Conservation (phyloP, 139 green algal genomes). For the Nannochloris sp. region DNA sequence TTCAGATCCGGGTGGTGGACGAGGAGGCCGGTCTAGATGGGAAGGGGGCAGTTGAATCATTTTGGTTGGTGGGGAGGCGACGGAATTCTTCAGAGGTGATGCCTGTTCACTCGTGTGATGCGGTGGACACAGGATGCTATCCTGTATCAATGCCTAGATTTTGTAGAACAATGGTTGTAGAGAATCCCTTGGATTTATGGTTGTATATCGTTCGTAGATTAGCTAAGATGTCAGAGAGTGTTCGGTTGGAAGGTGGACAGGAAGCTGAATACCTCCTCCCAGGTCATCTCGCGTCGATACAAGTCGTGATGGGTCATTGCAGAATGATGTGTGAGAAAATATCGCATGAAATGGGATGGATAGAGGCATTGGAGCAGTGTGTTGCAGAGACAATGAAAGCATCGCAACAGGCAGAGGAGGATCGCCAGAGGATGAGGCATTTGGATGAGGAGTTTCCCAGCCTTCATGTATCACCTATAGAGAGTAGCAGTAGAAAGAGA, state of each 20-base stretch:
- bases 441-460: too few species aligned
- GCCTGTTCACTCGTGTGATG: neutral
- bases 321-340: too few species aligned
- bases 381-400: too few species aligned
- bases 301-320: too few species aligned
- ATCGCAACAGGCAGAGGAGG: too few species aligned
- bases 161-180: neutral
- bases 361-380: too few species aligned
- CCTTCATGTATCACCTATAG: too few species aligned
- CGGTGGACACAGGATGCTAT: neutral
- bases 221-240: neutral
- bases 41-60: too few species aligned
- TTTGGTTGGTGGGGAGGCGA: too few species aligned
- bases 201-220: neutral
- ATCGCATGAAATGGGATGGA: too few species aligned
- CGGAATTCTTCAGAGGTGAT: neutral
- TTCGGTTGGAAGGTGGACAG: neutral
- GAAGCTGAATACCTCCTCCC: neutral
- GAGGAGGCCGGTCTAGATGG: neutral
- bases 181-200: neutral
- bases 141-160: neutral
- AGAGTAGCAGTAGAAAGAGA: too few species aligned
- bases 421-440: too few species aligned
- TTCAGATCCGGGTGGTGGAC: neutral
- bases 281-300: neutral